Evolutionary conservation across 75 land plant genomes (phyloP), one percentile per base, ranked within the genome.

Genomic region (Sequoia sempervirens): DNA sequence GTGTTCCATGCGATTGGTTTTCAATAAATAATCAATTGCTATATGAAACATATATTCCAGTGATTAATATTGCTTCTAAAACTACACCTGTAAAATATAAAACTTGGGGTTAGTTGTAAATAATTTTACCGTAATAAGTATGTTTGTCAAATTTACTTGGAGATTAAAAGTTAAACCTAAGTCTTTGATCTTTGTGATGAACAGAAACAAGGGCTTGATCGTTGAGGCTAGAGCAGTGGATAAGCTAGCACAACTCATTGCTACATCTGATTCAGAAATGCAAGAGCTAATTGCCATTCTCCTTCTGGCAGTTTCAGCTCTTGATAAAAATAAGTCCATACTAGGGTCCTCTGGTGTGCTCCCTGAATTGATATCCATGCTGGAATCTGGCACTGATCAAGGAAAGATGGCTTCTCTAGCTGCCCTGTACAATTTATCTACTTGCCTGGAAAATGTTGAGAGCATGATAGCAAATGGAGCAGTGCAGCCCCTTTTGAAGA

Each of bases 121-220:
- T 61, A 40, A 75, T 40, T 75, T 26, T 75, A 75, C 45, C 10
- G 1, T 9, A 40, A 40, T 17, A 36, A 38, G 9, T 45, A 9
- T 45, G n/a, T 45, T 78, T 9, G 80, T 45, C n/a, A 45, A 23
- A 43, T 41, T 23, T 76, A 23, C 3, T 78, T 12, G 45, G 47
- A 45, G 2, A 78, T 10, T 52, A 78, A 43, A 41, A 41, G 30
- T 43, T n/a, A 26, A 45, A 32, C 5, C 52, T 45, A 41, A 26
- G 15, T 78, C 13, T 26, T 78, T 78, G 80, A 37, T 78, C 46
- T 45, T 45, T 78, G 30, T 45, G 32, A n/a, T 78, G 50, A 81
- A 30, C 92, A 95, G 97, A 61, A 95, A 93, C 87, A 95, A 91
- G 83, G 91, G 85, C 6, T 84, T 90, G 14, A 93, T 95, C 64